phyloP scores from a whole-genome alignment of 2,329 filamentous ascomycete species.

The Colletotrichum gloeosporioides region DNA sequence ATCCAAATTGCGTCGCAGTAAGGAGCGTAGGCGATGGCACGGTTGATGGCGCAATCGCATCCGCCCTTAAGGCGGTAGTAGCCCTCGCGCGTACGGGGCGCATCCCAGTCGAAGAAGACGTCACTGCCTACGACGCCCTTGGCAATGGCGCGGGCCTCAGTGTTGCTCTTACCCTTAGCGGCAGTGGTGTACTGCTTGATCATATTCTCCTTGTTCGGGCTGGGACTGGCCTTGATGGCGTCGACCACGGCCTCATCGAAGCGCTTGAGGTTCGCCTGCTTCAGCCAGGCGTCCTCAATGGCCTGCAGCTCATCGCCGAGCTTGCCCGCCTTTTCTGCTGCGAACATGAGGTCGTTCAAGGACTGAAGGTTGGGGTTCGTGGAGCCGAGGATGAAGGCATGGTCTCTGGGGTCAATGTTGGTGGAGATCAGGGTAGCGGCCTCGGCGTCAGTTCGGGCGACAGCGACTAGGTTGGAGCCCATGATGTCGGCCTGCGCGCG shows the following conservation, averaged over 20 bases:
- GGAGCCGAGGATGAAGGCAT: conserved; percentile 87
- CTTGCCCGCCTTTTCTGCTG: conserved; percentile 84
- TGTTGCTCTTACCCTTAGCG: conserved; percentile 83
- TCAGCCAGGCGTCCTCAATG: conserved; percentile 89
- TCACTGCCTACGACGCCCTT: conserved; percentile 78
- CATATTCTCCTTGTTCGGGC: conserved; percentile 72
- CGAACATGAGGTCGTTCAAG: conserved; percentile 88
- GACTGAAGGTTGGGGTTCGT: conserved; percentile 87
- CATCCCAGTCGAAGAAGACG: conserved; percentile 93
- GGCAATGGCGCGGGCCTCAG: conserved; percentile 81
- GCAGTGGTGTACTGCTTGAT: conserved; percentile 70
- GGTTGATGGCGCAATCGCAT: conserved; percentile 88
- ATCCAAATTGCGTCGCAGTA: conserved; percentile 99
- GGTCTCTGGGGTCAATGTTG: conserved; percentile 94
- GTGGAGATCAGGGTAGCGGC: conserved; percentile 96
- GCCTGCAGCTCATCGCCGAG: conserved; percentile 80
- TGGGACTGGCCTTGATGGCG: conserved; percentile 73
- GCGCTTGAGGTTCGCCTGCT: conserved; percentile 80
- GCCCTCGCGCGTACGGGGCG: conserved; percentile 90
- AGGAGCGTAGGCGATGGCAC: conserved; percentile 88
- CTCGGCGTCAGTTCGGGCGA: conserved; percentile 96
- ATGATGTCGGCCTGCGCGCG: conserved; percentile 98
- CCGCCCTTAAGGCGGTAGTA: conserved; percentile 94
- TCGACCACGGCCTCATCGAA: conserved; percentile 91
- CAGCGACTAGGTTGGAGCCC: conserved; percentile 87